Evolutionary conservation across 495 filamentous ascomycete species (phyloP), one percentile per base, ranked within the genome.

Genomic region (Glonium stellatum): DNA sequence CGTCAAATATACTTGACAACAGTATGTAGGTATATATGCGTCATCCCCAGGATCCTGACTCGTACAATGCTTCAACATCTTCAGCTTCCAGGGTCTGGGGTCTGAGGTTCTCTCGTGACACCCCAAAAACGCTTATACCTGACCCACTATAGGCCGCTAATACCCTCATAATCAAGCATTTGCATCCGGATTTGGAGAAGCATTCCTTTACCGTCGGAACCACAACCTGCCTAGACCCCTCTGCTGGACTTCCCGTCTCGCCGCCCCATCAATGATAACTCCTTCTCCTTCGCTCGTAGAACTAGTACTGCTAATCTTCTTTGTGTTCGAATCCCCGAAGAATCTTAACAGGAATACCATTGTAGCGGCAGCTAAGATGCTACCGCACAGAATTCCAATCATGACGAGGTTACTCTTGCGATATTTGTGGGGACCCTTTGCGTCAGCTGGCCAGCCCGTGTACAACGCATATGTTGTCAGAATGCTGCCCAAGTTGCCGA

Each of bases 391-490:
- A 58, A 96, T 95, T 11, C 88, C 90, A 37, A 95, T 81, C 90
- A 95, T 95, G 42, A 87, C 82, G 58, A 91, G 70, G 67, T 92
- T 95, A 72, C 89, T 93, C 71, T 85, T 85, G 22, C 89, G 80
- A 70, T 87, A 96, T 72, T 87, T 87, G 60, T 82, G 77, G 19
- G 80, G 80, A 0, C 89, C 89, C 37, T 77, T 76, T 18, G 80
- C 81, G 74, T 96, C 90, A 34, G 77, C 83, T 23, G 81, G 79
- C 90, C 90, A 96, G 13, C 90, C 90, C 0, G 85, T 85, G 66
- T 93, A 96, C 44, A 96, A 75, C 5, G 91, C 90, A 71, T 95
- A 95, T 0, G 90, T 96, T 35, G 89, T 95, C 64, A 88, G 77
- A 53, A 96, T 89, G 62, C 83, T 87, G 44, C 90, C 90, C 27